These are phyloP conservation scores for Termitomyces sp. DNA, from an alignment of 768 basidiomycete species.

Conservation along the genomic window DNA sequence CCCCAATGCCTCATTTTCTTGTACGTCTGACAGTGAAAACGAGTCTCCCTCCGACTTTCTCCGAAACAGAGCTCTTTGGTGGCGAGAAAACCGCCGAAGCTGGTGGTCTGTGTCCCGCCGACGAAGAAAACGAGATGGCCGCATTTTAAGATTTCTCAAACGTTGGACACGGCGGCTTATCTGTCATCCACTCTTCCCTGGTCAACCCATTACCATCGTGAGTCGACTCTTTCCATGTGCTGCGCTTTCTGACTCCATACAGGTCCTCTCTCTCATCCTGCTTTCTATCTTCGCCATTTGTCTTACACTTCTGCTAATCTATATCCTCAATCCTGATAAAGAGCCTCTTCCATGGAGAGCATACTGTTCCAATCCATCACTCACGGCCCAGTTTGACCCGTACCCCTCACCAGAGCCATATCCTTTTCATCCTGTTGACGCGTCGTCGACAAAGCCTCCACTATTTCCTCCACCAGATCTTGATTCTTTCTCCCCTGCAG, in stretches of 20 bases:
- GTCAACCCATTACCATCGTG: conserved; percentile 79
- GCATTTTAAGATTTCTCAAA: conserved; percentile 46
- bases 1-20: conserved; percentile 46
- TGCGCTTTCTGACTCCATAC: conserved; percentile 3
- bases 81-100: conserved; percentile 42
- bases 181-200: conserved; percentile 74
- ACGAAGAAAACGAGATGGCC: conserved; percentile 47
- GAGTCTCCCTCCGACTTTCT: conserved; percentile 51
- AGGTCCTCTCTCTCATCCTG: conserved; percentile 71
- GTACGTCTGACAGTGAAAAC: conserved; percentile 58
- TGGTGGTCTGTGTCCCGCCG: conserved; percentile 59
- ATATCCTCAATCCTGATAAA: conserved; percentile 95
- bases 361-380: conserved; percentile 75
- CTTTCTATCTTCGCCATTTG: conserved; percentile 79
- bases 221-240: conserved; percentile 20
- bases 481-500: conserved; percentile 75
- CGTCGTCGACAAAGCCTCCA: conserved; percentile 27
- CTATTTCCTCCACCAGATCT: conserved; percentile 73
- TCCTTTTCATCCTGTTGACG: conserved; percentile 22
- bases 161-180: conserved; percentile 53
- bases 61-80: conserved; percentile 32
- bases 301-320: conserved; percentile 83
- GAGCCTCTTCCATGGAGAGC: conserved; percentile 91
- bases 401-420: conserved; percentile 35
- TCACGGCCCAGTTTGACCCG: conserved; percentile 35